These are phyloP conservation scores for Fusarium zealandicum DNA, from an alignment of 2,329 filamentous ascomycete genomes.

Conservation along the genomic window DNA sequence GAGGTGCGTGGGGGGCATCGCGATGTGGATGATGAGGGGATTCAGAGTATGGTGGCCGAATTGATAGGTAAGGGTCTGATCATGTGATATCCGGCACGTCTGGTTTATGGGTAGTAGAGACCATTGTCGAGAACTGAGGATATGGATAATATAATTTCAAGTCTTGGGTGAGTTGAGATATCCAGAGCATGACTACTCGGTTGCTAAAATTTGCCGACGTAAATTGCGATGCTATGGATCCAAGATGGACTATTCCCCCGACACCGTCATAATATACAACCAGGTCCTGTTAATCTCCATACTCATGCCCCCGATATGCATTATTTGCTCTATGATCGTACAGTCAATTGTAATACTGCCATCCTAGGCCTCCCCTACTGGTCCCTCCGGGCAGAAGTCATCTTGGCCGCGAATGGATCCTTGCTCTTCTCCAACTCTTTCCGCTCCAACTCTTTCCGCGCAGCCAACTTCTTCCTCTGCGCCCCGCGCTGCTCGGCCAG, in stretches of 20 bases:
- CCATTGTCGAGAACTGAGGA: background rate
- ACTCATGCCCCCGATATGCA: conserved; percentile 11
- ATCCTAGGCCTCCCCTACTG: conserved; percentile 7
- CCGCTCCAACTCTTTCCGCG: background rate
- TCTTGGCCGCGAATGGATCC: conserved; percentile 22
- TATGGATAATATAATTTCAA: background rate
- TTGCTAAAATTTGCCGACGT: background rate
- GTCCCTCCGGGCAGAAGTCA: conserved; percentile 16
- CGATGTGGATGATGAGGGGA: conserved; percentile 23
- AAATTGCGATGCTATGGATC: background rate
- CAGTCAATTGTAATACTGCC: conserved; percentile 19
- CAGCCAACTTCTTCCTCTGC: conserved; percentile 10
- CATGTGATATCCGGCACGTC: conserved; percentile 37
- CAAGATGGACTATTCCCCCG: conserved; percentile 8
- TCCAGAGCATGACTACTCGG: no score
- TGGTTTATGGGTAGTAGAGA: background rate
- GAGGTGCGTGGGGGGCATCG: conserved; percentile 57
- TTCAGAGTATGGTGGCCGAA: conserved; percentile 6
- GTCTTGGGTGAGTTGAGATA: background rate
- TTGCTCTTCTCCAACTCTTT: conserved; percentile 7
- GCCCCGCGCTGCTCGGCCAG: conserved; percentile 13
- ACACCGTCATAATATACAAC: conserved; percentile 28
- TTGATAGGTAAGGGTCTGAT: conserved; percentile 33
- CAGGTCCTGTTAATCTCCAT: conserved; percentile 9
- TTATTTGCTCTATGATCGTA: conserved; percentile 31